Evolutionary conservation across 371 early-diverging fungal species (phyloP), one percentile per base, ranked within the genome.

Genomic region (Apophysomyces elegans): DNA sequence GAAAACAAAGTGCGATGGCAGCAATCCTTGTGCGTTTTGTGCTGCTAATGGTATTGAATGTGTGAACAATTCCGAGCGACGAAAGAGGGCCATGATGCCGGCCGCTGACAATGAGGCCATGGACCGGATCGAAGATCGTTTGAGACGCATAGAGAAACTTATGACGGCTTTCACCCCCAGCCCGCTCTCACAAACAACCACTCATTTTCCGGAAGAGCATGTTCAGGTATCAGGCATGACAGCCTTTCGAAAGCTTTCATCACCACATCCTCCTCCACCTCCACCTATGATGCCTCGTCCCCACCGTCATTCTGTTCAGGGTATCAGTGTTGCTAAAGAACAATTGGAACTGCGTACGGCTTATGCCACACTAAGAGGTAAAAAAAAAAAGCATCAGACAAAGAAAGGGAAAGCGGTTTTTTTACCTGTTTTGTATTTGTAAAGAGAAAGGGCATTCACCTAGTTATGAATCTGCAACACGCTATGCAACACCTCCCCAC

Each of bases 241-340:
- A n/a, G 21, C 44, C 12, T 62, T 37, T 39, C 35, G 62, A 26
- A 62, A 62, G 37, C 56, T 62, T 21, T 62, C 62, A n/a, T 62
- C 62, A 4, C 62, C 62, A 14, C 62, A 62, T 18, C 62, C 62
- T 58, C 57, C 62, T 58, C 57, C 57, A 0, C 26, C 57, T 7
- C 61, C 62, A 38, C 61, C 67, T 12, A 16, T 44, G 13, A 60
- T 57, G 16, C 66, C 70, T 56, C 70, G 83, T 43, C 78, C 64
- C 11, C 74, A 75, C 56, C 79, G 83, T 45, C 80, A 82, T 62
- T 82, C 83, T 0, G 80, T 82, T 3, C 83, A 82, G 60, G 83
- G 83, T 35, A 79, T 79, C 8, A 70, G 68, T 38, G 78, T 74
- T 13, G 72, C 79, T 39, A 77, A 77, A 62, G 82, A 82, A 54